Evolutionary conservation across 495 filamentous ascomycete genomes (phyloP), one percentile per base, ranked within the genome.

Genomic region (Amorphotheca resinae): DNA sequence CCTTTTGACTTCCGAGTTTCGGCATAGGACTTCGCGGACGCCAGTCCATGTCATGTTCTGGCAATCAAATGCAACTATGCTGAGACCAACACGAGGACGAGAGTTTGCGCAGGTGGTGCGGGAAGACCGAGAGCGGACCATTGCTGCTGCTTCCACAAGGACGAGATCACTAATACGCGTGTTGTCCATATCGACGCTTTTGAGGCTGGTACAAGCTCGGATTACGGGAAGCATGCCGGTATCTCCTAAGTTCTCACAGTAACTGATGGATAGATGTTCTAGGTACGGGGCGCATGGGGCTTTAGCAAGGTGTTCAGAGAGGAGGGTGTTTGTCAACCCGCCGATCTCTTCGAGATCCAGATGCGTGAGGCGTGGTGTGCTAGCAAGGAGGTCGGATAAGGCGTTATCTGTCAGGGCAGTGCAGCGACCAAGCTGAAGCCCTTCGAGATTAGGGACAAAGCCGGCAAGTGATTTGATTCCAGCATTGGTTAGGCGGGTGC

Each of bases 1-100:
- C n/a, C 60, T 57, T 1, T 60, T 62, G 35, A 79, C 61, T 48
- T 84, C 80, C 1, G 85, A 72, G 51, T 98, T 98, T 41, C 82
- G 79, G 5, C 74, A 84, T 0, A 98, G 64, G 16, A 96, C 72
- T 58, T 93, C 86, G 28, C 81, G 81, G 30, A 95, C 70, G 11
- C 91, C 91, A 12, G 84, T 82, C 93, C 91, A 96, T 3, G 88
- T 94, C 9, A 98, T 74, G 49, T 82, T 80, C 47, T 76, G 69
- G 59, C 87, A 95, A 61, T 98, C 91, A 59, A 89, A 98, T 37
- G 87, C 76, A 1, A 87, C 80, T n/a, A 96, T 59, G 9, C 69
- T 74, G 18, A 96, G 66, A 9, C 80, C 81, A 11, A 86, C 59
- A 8, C 57, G 62, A 37, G 77, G 81, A 37, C 44, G 49, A 28